Base-by-base conservation (phyloP, 106 monocot species). In the Dactylorhiza incarnata region DNA sequence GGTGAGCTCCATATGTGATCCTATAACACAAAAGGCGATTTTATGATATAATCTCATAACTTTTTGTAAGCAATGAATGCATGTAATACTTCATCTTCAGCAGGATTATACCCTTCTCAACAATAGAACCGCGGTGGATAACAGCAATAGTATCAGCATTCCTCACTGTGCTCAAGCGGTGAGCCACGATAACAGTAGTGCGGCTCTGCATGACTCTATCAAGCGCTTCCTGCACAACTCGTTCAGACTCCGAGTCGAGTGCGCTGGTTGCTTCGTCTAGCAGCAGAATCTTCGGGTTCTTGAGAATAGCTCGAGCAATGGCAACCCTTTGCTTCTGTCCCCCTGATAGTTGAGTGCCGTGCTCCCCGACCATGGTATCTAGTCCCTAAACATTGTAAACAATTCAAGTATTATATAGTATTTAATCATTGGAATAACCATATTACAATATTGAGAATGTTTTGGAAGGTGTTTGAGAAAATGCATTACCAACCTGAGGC, bases 151-250 rank as follows among this genome's bases (percentile, higher is more conserved):
- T 76, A 51, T 84, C 62, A 19, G 84, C 76, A 50, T 80, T 73
- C 45, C 73, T 79, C 16, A 84, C 61, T 45, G 84, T 84, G 66
- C 72, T 80, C 65, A 84, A 50, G 23, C 84, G 79, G 72, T 84
- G 84, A 79, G 84, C 84, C 50, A 84, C 80, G 22, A 84, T 70
- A 29, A 84, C 80, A 20, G 80, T 80, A n/a, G 84, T 84, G 52
- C 84, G 23, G 59, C 68, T 76, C 52, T 15, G 26, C 84, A 84
- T 84, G n/a, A 80, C 66, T 71, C 79, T 56, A 73, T 84, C 80
- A 17, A 84, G 80, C 73, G 84, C 84, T n/a, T 84, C 80, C 62
- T 84, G 84, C 54, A 84, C 84, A 26, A 73, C 50, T 24, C 72
- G 71, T 76, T 84, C 84, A 25, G 84, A 84, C 24, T 84, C 84